phyloP scores from a whole-genome alignment of 2,329 filamentous ascomycete species.

The Calonectria fujianensis region DNA sequence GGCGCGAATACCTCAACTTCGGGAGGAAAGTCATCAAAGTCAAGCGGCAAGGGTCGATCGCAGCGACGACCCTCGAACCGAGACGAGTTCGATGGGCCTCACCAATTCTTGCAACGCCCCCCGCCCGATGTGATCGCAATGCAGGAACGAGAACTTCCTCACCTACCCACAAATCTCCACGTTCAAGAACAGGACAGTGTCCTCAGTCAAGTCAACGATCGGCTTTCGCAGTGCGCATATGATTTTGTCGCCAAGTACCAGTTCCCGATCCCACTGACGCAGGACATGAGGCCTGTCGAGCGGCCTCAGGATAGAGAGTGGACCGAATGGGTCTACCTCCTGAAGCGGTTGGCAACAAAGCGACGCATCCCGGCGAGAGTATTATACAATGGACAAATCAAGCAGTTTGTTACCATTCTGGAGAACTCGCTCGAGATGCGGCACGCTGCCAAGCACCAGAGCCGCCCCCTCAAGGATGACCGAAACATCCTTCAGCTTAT shows the following conservation, averaged over 20 bases:
- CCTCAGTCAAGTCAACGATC: slow-evolving; percentile 87
- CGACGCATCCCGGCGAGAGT: slow-evolving; percentile 88
- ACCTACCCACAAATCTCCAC: slow-evolving; percentile 87
- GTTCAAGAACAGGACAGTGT: slow-evolving; percentile 91
- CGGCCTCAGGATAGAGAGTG: slow-evolving; percentile 87
- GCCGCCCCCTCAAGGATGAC: slow-evolving; percentile 89
- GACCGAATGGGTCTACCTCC: slow-evolving; percentile 93
- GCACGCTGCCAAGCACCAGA: slow-evolving; percentile 88
- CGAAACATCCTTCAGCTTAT: slow-evolving; percentile 91
- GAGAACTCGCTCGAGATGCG: slow-evolving; percentile 94
- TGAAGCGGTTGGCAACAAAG: slow-evolving; percentile 91
- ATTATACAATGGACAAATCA: slow-evolving; percentile 92
- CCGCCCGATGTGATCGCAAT: slow-evolving; percentile 82
- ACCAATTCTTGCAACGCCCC: slow-evolving; percentile 86
- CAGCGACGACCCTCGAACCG: slow-evolving; percentile 86
- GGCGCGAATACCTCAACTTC: slow-evolving; percentile 63
- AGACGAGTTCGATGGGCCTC: slow-evolving; percentile 92
- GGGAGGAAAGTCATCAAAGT: slow-evolving; percentile 65
- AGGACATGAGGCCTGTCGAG: slow-evolving; percentile 86
- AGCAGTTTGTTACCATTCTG: slow-evolving; percentile 90
- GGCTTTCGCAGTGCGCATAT: slow-evolving; percentile 89
- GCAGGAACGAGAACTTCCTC: slow-evolving; percentile 87
- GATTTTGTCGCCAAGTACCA: slow-evolving; percentile 95
- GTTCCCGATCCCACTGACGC: slow-evolving; percentile 89
- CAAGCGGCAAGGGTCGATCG: slow-evolving; percentile 68